Percentiles rank a stretch among this genome's conserved stretches.
Conservation (phyloP, 2,329 filamentous ascomycete genomes). For the Pyrenochaeta sp. region DNA sequence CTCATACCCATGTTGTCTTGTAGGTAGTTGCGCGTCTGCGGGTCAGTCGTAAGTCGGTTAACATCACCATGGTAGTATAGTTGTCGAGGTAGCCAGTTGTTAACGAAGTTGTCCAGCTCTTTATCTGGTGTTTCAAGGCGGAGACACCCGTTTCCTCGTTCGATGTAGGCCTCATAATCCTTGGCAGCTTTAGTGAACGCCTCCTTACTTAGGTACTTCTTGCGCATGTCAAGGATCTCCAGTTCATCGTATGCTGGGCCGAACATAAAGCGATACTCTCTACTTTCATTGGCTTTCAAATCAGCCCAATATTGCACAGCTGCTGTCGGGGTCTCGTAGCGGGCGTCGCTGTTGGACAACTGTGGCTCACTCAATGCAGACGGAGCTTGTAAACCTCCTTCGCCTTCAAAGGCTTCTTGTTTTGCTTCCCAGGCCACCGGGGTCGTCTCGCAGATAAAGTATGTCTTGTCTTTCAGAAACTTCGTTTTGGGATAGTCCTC, state of each 20-base stretch:
- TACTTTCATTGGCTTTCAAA: constrained; percentile 52
- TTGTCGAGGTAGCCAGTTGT: constrained; percentile 67
- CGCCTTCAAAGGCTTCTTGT: constrained; percentile 64
- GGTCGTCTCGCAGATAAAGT: constrained; percentile 62
- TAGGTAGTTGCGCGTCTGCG: constrained; percentile 67
- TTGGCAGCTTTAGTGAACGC: constrained; percentile 57
- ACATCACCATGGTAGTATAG: constrained; percentile 68
- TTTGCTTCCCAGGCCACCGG: constrained; percentile 63
- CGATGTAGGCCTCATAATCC: constrained; percentile 62
- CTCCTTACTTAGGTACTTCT: constrained; percentile 60
- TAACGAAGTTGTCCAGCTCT: constrained; percentile 65
- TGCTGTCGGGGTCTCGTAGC: constrained; percentile 64
- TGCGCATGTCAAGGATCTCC: constrained; percentile 58
- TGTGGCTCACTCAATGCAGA: constrained; percentile 53
- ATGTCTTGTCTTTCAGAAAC: constrained; percentile 65
- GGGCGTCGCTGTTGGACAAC: constrained; percentile 59
- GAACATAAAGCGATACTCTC: constrained; percentile 64
- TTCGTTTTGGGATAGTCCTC: constrained; percentile 67
- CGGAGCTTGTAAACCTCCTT: constrained; percentile 64
- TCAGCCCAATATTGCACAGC: constrained; percentile 61
- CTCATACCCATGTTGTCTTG: constrained; percentile 70
- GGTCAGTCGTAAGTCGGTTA: constrained; percentile 66
- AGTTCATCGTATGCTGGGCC: constrained; percentile 63
- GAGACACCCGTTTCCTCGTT: constrained; percentile 60
- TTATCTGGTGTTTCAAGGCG: constrained; percentile 64